Conservation (phyloP, 768 basidiomycete species). For the Multifurca ochricompacta region DNA sequence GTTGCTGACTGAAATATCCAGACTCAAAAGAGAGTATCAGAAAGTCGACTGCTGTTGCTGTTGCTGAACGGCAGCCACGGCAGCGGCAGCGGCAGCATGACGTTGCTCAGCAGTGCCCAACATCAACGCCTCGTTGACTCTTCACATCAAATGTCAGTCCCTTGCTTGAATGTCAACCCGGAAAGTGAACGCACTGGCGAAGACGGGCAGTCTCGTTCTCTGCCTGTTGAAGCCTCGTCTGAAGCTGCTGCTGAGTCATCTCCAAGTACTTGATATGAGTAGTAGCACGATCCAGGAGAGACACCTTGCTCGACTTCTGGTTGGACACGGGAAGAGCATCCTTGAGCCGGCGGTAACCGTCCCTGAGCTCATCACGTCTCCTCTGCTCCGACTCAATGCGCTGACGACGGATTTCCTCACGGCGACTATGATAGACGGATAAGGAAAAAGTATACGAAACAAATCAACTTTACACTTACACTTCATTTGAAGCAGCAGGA, state of each 20-base stretch:
- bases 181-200: slow-evolving; percentile 39
- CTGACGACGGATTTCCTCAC: slow-evolving; percentile 85
- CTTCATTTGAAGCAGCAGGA: slow-evolving; percentile 43
- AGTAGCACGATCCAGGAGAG: slow-evolving; percentile 80
- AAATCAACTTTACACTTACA: slow-evolving; percentile 30
- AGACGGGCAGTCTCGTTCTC: slow-evolving; percentile 77
- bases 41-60: slow-evolving; percentile 36
- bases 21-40: slow-evolving; percentile 34
- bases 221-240: slow-evolving; percentile 67
- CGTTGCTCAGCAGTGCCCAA: slow-evolving; percentile 72
- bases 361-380: slow-evolving; percentile 85
- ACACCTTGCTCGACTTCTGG: slow-evolving; percentile 91
- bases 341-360: slow-evolving; percentile 87
- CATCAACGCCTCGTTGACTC: slow-evolving; percentile 86
- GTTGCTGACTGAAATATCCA: not conserved
- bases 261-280: slow-evolving; percentile 84
- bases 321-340: slow-evolving; percentile 83
- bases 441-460: not conserved
- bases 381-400: slow-evolving; percentile 93
- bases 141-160: slow-evolving; percentile 22
- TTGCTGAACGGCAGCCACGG: slow-evolving; percentile 43
- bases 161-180: not conserved
- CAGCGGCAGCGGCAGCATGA: slow-evolving; percentile 50
- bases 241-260: slow-evolving; percentile 65
- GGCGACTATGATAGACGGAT: slow-evolving; percentile 41